A percentile compares a stretch with the other conserved stretches of the same genome.
Evolutionary conservation across 345 rosid genomes (phyloP).

Genomic region (Boechera stricta): DNA sequence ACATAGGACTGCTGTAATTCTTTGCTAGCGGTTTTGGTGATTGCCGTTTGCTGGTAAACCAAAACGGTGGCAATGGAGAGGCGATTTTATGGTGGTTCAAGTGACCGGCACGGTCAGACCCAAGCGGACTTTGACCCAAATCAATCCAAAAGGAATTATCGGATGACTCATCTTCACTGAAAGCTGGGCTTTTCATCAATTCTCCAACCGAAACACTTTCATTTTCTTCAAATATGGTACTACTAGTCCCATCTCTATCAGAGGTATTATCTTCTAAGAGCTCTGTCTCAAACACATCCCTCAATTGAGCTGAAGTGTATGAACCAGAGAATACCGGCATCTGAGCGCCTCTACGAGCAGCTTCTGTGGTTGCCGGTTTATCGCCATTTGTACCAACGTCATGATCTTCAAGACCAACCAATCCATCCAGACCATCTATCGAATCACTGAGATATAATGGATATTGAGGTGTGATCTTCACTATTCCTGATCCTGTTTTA

Average conservation of each 20-base stretch:
- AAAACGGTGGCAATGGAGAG: constrained; percentile 77
- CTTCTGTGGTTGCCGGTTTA: constrained; percentile 40
- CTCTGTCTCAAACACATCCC: constrained; percentile 80
- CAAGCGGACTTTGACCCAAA: constrained; percentile 91
- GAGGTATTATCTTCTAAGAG: constrained; percentile 70
- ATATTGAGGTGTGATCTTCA: constrained; percentile 71
- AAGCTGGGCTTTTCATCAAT: constrained; percentile 84
- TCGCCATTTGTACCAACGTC: constrained; percentile 49
- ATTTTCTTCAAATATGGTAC: constrained; percentile 78
- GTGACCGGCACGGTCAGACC: constrained; percentile 63
- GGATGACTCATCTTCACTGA: constrained; percentile 92
- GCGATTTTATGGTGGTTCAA: constrained; percentile 58
- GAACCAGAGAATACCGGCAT: constrained; percentile 87
- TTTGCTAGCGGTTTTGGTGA: constrained; percentile 68
- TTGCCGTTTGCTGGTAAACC: constrained; percentile 64
- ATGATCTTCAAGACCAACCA: constrained; percentile 57
- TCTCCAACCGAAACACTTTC: constrained; percentile 83
- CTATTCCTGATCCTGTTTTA: constrained; percentile 76
- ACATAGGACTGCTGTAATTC: constrained; percentile 72
- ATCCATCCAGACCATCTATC: constrained; percentile 66
- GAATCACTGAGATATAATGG: constrained; percentile 80
- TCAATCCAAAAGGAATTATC: constrained; percentile 92
- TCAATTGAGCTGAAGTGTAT: constrained; percentile 72
- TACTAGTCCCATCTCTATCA: constrained; percentile 73
- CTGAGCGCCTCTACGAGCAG: constrained; percentile 48